Percentiles rank a stretch among this genome's conserved stretches.
phyloP scores from a whole-genome alignment of 345 rosid species.

The Linum lewisii region DNA sequence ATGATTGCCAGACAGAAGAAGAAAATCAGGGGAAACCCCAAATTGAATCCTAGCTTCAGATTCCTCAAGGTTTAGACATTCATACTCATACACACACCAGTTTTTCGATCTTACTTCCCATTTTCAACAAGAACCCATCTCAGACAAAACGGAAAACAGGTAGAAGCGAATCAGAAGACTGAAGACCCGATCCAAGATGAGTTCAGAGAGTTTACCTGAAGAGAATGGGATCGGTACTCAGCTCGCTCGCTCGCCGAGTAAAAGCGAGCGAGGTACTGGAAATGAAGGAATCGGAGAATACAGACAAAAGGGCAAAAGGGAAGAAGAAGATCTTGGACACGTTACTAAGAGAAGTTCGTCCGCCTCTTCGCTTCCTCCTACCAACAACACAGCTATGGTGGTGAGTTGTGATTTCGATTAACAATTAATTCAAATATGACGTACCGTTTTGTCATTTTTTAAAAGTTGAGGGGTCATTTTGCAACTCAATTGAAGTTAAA shows the following conservation, averaged over 20 bases:
- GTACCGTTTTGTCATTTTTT: no score
- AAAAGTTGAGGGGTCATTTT: no score
- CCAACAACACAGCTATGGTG: no score
- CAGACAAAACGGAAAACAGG: background rate
- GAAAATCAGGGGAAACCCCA: background rate
- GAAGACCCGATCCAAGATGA: no score
- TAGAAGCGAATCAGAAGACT: no score
- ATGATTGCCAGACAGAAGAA: background rate
- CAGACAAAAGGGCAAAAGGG: background rate
- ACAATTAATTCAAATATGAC: no score
- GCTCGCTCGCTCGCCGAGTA: background rate
- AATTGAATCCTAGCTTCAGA: no score
- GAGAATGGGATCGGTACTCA: background rate
- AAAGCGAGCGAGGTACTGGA: background rate
- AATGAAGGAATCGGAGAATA: no score
- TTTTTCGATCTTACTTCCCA: background rate
- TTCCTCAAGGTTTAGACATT: background rate
- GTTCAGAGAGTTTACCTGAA: background rate
- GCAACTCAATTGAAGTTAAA: no score
- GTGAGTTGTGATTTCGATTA: no score
- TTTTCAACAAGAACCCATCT: background rate
- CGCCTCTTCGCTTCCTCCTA: no score
- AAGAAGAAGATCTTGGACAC: background rate
- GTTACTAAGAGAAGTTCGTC: background rate
- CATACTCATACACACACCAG: background rate